Conservation (phyloP, 768 basidiomycete species). For the Pleurotus giganteus region DNA sequence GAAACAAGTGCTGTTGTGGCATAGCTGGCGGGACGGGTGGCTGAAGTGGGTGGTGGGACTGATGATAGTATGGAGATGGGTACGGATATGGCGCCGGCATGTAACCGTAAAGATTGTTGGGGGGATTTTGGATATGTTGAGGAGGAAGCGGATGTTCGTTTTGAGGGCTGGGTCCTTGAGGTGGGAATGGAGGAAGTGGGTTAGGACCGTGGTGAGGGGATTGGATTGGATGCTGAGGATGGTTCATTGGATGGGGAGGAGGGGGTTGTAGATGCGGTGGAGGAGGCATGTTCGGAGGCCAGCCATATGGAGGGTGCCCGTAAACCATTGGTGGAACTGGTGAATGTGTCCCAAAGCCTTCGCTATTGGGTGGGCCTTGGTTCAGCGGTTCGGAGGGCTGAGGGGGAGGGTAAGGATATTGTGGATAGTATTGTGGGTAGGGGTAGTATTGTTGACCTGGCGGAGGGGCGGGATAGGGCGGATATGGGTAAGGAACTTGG, state of each 20-base stretch:
- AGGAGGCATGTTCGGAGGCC: conserved; percentile 32
- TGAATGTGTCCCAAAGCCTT: conserved; percentile 29
- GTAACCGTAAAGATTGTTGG: conserved; percentile 25
- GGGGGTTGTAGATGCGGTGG: conserved; percentile 16
- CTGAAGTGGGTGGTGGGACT: conserved; percentile 29
- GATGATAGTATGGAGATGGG: conserved; percentile 31
- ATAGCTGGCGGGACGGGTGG: conserved; percentile 20
- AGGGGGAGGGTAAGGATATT: conserved; percentile 38
- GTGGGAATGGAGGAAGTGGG: conserved; percentile 1
- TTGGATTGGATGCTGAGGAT: conserved; percentile 8
- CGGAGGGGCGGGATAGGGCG: conserved; percentile 25
- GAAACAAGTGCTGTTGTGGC: conserved; percentile 13
- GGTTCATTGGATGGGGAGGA: conserved; percentile 22
- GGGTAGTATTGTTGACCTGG: conserved; percentile 15
- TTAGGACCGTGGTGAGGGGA: conserved; percentile 3
- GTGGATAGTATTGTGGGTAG: conserved; percentile 34
- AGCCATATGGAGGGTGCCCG: conserved; percentile 30
- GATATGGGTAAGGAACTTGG: conserved; percentile 51
- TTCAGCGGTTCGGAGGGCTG: conserved; percentile 28
- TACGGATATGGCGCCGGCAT: conserved; percentile 33
- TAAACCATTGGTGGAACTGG: conserved; percentile 29
- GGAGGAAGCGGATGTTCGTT: conserved; percentile 8
- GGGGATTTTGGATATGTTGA: conserved; percentile 7
- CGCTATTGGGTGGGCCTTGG: conserved; percentile 26
- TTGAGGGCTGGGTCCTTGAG: background rate